phyloP scores from a whole-genome alignment of 441 rosid species.

The Pelargonium myrrhifolium region DNA sequence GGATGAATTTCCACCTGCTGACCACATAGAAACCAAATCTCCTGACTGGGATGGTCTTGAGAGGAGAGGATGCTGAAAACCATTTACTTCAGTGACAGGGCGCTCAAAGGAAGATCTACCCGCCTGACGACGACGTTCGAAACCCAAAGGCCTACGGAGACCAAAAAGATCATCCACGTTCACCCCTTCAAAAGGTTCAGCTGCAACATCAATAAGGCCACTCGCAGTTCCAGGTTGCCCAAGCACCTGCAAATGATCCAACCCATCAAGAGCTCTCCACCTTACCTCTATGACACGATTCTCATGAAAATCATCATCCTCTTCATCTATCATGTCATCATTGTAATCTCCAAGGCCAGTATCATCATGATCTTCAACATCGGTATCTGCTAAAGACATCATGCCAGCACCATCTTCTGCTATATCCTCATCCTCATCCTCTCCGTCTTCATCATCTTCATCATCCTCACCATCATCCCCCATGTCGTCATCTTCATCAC shows the following conservation, averaged over 20 bases:
- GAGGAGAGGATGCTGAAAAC: slow-evolving; percentile 92
- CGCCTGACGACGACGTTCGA: slow-evolving; percentile 76
- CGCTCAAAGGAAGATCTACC: slow-evolving; percentile 72
- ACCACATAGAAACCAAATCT: slow-evolving; percentile 56
- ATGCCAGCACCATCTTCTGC: slow-evolving; percentile 92
- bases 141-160: slow-evolving; percentile 81
- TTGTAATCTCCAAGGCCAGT: slow-evolving; percentile 78
- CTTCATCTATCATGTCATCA: slow-evolving; percentile 96
- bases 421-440: slow-evolving; percentile 81
- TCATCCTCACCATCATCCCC: slow-evolving; percentile 86
- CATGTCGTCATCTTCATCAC: slow-evolving; percentile 88
- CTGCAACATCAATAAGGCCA: slow-evolving; percentile 74
- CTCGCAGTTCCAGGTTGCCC: slow-evolving; percentile 75
- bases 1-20: slow-evolving; percentile 56
- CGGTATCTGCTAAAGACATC: slow-evolving; percentile 93
- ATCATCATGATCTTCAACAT: slow-evolving; percentile 94
- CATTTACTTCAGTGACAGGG: slow-evolving; percentile 68
- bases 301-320: slow-evolving; percentile 91
- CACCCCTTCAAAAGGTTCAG: slow-evolving; percentile 96
- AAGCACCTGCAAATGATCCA: slow-evolving; percentile 86
- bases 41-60: slow-evolving; percentile 72
- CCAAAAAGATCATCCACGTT: slow-evolving; percentile 93
- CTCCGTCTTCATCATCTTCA: slow-evolving; percentile 73
- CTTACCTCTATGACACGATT: slow-evolving; percentile 82
- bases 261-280: slow-evolving; percentile 94